phyloP scores from a whole-genome alignment of 345 rosid genomes.

The Acer negundo region DNA sequence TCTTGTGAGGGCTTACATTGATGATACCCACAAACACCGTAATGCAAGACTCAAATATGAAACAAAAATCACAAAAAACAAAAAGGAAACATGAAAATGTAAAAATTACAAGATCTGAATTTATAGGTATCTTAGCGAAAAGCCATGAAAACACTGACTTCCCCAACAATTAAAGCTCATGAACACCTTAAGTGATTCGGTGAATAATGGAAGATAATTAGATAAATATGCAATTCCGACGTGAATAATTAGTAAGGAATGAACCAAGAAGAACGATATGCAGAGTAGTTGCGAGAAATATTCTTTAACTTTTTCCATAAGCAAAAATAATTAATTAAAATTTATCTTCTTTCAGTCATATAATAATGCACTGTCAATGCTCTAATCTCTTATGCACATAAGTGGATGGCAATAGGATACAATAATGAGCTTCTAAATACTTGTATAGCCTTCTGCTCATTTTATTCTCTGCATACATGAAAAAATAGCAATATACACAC shows the following conservation, averaged over 20 bases:
- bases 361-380: background rate
- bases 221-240: background rate
- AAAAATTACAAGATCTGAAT: background rate
- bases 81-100: too few relatives aligned
- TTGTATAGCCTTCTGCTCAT: background rate
- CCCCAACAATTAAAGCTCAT: background rate
- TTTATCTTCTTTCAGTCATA: background rate
- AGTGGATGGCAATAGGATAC: background rate
- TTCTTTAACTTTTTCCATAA: background rate
- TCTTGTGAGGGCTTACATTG: too few relatives aligned
- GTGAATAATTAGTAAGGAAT: background rate
- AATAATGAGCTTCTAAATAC: background rate
- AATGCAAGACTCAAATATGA: too few relatives aligned
- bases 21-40: too few relatives aligned
- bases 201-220: background rate
- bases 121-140: background rate
- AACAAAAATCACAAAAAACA: too few relatives aligned
- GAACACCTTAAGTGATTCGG: background rate
- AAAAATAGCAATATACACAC: constrained; percentile 39
- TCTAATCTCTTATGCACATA: background rate
- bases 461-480: constrained; percentile 11
- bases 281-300: background rate
- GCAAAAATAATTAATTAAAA: background rate
- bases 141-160: background rate
- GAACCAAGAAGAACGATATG: background rate